Base-by-base conservation (phyloP, 129 eudicot species). In the Logfia minima region DNA sequence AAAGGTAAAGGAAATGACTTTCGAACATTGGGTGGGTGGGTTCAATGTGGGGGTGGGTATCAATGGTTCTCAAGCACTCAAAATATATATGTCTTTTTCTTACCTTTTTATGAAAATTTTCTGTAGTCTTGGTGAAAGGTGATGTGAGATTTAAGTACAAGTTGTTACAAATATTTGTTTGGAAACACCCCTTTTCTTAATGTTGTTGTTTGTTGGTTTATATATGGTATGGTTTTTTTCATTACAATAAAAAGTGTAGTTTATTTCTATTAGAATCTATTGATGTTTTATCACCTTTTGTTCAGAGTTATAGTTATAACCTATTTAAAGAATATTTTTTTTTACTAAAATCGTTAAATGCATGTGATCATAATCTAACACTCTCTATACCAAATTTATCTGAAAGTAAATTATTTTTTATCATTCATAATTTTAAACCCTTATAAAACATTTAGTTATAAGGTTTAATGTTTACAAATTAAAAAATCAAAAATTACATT, bases 81-180 rank as follows among this genome's bases (percentile, higher is more conserved):
- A 76, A 48, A 65, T 66, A 32, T 45, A 23, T 4, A 35, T 48
- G 79, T 74, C 72, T n/a, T 71, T 78, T 77, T 63, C 70, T 67
- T 51, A 19, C 78, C 34, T 16, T 82, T 70, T 72, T 73, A 29
- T 68, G 31, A 72, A 32, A 28, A 21, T 11, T 76, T 51, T 65
- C 66, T 76, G 63, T 72, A 28, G 53, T 69, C 59, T 60, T 83
- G 75, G 80, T 73, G 83, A 78, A 73, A 65, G 79, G 32, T 80
- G 79, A 75, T 80, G 83, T 71, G 84, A 75, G 63, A 62, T 79
- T 45, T 64, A 80, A 84, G 87, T 84, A 80, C 87, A 83, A 68
- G 69, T 72, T 78, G 59, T 72, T 62, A 41, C 70, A 60, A 19
- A 43, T n/a, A 37, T 64, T 64, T 66, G 48, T 31, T 31, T 18